Base-by-base conservation (phyloP, 2,329 filamentous ascomycete species). In the Ramularia endophylla region DNA sequence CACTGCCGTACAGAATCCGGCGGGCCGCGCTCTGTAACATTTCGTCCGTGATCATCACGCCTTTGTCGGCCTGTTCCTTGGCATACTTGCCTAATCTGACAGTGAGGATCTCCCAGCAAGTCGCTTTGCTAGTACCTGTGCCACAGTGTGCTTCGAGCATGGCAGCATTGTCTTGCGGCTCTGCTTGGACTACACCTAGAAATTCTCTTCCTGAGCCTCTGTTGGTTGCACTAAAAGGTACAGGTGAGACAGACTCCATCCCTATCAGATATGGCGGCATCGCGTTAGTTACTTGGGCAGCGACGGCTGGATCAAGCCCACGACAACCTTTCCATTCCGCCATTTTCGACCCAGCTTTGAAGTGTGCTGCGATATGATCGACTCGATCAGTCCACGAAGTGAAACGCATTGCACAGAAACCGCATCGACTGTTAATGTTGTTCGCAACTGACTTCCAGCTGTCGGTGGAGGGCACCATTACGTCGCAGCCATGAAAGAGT, bases 401-500 rank as follows among this genome's bases (percentile, higher is more conserved):
- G 48, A 77, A 70, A 2, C 58, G 59, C 46, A 61, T 57, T 2
- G 59, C 61, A 48, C 74, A 78, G 56, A 78, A 77, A 2, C 74
- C 74, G 51, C 74, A 78, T 7, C 73, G 65, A 19, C 68, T 68
- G 36, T 71, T 74, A 52, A 81, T 70, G 37, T 72, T 69, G 12
- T 69, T 69, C 3, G 71, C 72, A 36, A 71, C 70, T 19, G 72
- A 72, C 54, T 75, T 77, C 77, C 77, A 81, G 27, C 76, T 77
- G 74, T 88, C 51, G 81, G 78, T 81, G 65, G 68, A 58, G 65
- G 65, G 53, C 70, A 80, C 66, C 57, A 78, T 71, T 6, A 25
- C 22, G 48, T 83, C 85, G 50, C 72, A 73, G 46, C 70, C 68
- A 53, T 81, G 77, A 68, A 80, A 77, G 39, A 80, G 62, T 27